These are phyloP conservation scores for Scutellaria baicalensis DNA, from an alignment of 257 asterid species.

Conservation along the genomic window DNA sequence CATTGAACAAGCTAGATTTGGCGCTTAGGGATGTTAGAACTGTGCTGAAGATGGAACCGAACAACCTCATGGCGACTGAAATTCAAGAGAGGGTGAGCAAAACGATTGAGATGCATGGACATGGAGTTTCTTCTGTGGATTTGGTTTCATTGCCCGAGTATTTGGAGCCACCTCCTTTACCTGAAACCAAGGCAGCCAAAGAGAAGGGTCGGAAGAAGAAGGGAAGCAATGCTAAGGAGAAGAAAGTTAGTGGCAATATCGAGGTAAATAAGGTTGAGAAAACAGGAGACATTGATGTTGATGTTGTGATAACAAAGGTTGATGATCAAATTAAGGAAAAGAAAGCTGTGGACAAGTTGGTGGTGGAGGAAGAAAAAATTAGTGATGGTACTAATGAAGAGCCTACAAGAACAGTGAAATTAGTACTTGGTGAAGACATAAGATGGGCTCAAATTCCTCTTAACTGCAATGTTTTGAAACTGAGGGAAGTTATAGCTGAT, in stretches of 20 bases:
- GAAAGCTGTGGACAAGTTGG: slow-evolving; percentile 31
- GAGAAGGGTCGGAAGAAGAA: slow-evolving; percentile 44
- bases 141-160: slow-evolving; percentile 39
- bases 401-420: slow-evolving; percentile 45
- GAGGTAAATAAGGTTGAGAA: slow-evolving; percentile 6
- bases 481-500: slow-evolving; percentile 50
- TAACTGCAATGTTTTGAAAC: slow-evolving; percentile 45
- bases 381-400: slow-evolving; percentile 34
- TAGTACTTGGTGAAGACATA: slow-evolving; percentile 81
- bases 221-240: slow-evolving; percentile 24
- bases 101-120: slow-evolving; percentile 35
- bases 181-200: slow-evolving; percentile 24
- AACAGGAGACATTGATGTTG: slow-evolving; percentile 9
- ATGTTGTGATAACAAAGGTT: slow-evolving; percentile 8
- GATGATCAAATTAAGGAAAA: slow-evolving; percentile 23
- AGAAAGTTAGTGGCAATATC: slow-evolving; percentile 11
- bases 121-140: slow-evolving; percentile 31
- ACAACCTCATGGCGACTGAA: slow-evolving; percentile 74
- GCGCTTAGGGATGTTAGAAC: slow-evolving; percentile 60
- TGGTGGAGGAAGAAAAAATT: slow-evolving; percentile 58
- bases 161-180: slow-evolving; percentile 36
- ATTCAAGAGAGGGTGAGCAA: slow-evolving; percentile 57
- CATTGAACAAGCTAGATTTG: slow-evolving; percentile 63
- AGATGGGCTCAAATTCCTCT: slow-evolving; percentile 75
- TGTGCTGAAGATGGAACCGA: slow-evolving; percentile 60